phyloP scores from a whole-genome alignment of 2,329 filamentous ascomycete genomes.

The Talaromyces albobiverticillius region DNA sequence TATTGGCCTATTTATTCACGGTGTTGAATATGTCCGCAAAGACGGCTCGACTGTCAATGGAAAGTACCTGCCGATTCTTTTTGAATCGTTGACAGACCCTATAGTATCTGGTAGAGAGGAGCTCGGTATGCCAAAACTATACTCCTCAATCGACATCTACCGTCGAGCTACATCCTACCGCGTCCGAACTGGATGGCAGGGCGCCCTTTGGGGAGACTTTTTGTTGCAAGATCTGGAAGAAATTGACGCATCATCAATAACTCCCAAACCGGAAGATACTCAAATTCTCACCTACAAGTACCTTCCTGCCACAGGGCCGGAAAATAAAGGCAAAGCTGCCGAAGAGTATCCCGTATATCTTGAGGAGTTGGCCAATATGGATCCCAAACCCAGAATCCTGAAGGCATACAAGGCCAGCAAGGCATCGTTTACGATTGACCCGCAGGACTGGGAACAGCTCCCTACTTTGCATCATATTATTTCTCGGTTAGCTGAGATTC shows the following conservation, averaged over 20 bases:
- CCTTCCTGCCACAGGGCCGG: slow-evolving; percentile 53
- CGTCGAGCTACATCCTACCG: slow-evolving; percentile 34
- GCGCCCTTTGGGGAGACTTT: slow-evolving; percentile 41
- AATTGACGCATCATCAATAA: slow-evolving; percentile 28
- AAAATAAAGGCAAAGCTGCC: slow-evolving; percentile 49
- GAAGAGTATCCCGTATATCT: slow-evolving; percentile 53
- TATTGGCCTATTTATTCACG: slow-evolving; percentile 62
- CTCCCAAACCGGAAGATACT: slow-evolving; percentile 29
- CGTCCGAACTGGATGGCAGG: slow-evolving; percentile 44
- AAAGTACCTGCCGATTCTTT: slow-evolving; percentile 56
- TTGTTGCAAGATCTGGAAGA: slow-evolving; percentile 33
- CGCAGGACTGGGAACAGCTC: slow-evolving; percentile 52
- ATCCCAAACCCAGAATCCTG: slow-evolving; percentile 21
- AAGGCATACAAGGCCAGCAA: slow-evolving; percentile 38
- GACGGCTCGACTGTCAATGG: slow-evolving; percentile 49
- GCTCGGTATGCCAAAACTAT: slow-evolving; percentile 61
- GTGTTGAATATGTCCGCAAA: slow-evolving; percentile 54
- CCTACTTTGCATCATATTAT: slow-evolving; percentile 62
- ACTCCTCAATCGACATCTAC: slow-evolving; percentile 49
- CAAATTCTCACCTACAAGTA: slow-evolving; percentile 56
- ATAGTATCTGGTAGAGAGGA: slow-evolving; percentile 61
- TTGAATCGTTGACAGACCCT: slow-evolving; percentile 59
- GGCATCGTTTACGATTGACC: slow-evolving; percentile 49
- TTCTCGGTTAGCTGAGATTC: slow-evolving; percentile 52
- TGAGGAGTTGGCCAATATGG: too few relatives aligned